phyloP scores from a whole-genome alignment of 2,329 filamentous ascomycete species.

The Fonsecaea monophora region DNA sequence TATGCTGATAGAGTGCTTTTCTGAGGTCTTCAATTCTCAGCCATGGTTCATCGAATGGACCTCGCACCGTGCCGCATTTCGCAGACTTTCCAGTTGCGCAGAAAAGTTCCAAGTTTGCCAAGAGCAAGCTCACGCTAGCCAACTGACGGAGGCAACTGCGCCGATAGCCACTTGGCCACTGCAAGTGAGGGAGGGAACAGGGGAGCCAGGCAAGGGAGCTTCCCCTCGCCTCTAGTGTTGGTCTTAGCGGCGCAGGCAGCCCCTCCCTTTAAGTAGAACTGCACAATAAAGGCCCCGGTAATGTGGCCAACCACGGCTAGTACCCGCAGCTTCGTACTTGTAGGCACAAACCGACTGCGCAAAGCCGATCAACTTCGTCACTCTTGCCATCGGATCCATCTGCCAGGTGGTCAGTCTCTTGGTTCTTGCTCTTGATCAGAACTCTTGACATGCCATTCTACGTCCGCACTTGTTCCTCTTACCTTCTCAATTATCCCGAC shows the following conservation, averaged over 20 bases:
- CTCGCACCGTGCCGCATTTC: neutral
- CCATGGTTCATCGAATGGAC: neutral
- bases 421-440: neutral
- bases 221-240: neutral
- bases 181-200: too few species aligned
- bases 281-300: neutral
- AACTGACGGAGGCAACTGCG: neutral
- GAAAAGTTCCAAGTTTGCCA: conserved; percentile 4
- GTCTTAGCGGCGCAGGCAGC: neutral
- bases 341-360: neutral
- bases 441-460: conserved; percentile 3
- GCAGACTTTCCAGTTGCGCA: neutral
- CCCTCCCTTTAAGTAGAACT: neutral
- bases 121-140: neutral
- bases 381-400: conserved; percentile 11
- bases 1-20: neutral
- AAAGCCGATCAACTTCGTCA: conserved; percentile 12
- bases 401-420: conserved; percentile 9
- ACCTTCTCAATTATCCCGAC: neutral
- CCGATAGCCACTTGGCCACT: neutral
- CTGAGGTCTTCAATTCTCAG: neutral
- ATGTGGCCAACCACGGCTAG: neutral
- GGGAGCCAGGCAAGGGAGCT: neutral
- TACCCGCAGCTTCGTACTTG: neutral
- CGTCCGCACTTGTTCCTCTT: neutral